These are phyloP conservation scores for Entomortierella parvispora DNA, from an alignment of 192 early-diverging fungal species.

Conservation along the genomic window DNA sequence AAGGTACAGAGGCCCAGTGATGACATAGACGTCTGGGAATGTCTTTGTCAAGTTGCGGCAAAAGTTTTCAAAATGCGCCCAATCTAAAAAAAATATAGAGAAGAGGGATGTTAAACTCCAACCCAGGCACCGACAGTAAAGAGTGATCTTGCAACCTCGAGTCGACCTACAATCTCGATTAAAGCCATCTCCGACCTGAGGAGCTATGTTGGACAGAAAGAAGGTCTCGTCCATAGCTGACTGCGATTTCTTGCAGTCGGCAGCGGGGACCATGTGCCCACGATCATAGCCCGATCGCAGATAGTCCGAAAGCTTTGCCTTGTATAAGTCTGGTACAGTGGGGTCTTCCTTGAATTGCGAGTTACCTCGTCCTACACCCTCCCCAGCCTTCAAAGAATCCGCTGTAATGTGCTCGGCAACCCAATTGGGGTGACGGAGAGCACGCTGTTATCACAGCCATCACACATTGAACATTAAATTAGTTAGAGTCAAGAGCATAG, in stretches of 20 bases:
- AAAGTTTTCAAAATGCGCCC: conserved; percentile 89
- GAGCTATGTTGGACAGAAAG: conserved; percentile 80
- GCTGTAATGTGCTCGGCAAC: conserved; percentile 76
- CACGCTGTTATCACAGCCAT: conserved; percentile 20
- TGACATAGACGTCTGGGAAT: conserved; percentile 87
- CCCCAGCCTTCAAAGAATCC: conserved; percentile 63
- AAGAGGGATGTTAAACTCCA: neutral
- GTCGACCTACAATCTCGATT: conserved; percentile 81
- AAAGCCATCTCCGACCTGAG: conserved; percentile 86
- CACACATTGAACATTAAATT: neutral
- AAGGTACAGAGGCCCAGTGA: conserved; percentile 89
- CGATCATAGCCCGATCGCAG: conserved; percentile 85
- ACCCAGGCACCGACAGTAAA: no score
- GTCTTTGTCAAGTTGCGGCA: conserved; percentile 72
- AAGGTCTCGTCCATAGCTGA: conserved; percentile 90
- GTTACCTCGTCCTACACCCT: conserved; percentile 69
- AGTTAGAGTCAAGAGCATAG: neutral
- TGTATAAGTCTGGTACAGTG: conserved; percentile 75
- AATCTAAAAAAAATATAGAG: conserved; percentile 59
- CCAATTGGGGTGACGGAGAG: conserved; percentile 56
- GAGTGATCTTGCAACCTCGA: neutral
- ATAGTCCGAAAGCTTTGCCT: conserved; percentile 84
- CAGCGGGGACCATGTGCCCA: conserved; percentile 94
- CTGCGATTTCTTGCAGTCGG: conserved; percentile 80
- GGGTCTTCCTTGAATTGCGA: conserved; percentile 86